Conservation (phyloP, 2,329 filamentous ascomycete genomes). For the Endoconidiophora laricicola region DNA sequence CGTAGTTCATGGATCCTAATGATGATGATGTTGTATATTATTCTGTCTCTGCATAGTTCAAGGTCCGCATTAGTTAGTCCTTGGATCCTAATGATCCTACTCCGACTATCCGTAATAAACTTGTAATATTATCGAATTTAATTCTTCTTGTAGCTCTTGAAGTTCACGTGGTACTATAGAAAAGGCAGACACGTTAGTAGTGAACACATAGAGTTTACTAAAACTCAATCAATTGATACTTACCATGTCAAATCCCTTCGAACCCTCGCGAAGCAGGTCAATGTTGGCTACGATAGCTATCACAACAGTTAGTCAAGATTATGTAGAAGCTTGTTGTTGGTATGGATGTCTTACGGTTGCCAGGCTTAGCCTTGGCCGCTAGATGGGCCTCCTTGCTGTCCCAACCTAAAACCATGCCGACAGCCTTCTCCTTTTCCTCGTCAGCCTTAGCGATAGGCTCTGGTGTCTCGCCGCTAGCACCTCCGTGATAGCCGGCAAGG, state of each 20-base stretch:
- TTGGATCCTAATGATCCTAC: not conserved
- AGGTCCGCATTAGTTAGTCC: too few species aligned
- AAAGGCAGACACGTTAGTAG: not conserved
- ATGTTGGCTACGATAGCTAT: constrained; percentile 23
- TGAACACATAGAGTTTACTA: not conserved
- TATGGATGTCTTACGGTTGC: constrained; percentile 14
- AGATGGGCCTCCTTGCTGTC: constrained; percentile 24
- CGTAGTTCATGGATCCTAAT: too few species aligned
- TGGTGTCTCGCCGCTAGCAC: constrained; percentile 20
- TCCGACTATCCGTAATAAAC: not conserved
- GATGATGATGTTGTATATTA: too few species aligned
- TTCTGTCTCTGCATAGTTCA: too few species aligned
- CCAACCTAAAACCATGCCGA: constrained; percentile 24
- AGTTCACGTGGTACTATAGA: constrained; percentile 18
- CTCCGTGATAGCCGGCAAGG: constrained; percentile 20
- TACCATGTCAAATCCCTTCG: constrained; percentile 21
- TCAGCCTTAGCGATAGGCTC: constrained; percentile 17
- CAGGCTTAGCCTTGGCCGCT: constrained; percentile 16
- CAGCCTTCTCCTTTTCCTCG: constrained; percentile 18
- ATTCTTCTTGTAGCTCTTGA: constrained; percentile 11
- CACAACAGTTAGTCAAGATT: not conserved
- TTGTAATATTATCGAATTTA: not conserved
- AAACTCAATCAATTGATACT: constrained; percentile 8
- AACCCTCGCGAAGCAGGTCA: constrained; percentile 18
- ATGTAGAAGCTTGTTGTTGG: not conserved